Evolutionary conservation across 495 filamentous ascomycete species (phyloP), one percentile per base, ranked within the genome.

Genomic region (Penicillium pulvis): DNA sequence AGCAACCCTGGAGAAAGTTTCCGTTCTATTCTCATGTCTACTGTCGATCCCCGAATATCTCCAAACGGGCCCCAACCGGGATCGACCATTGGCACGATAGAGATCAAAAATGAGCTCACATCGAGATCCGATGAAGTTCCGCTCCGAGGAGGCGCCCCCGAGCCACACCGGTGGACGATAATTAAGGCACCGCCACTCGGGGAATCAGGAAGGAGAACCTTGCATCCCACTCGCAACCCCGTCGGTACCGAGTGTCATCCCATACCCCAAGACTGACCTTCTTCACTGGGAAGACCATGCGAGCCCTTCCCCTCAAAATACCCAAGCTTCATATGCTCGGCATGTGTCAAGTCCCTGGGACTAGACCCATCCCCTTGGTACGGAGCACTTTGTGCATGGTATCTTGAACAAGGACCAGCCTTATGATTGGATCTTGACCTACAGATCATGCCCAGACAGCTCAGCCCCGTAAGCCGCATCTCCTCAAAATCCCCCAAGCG

Each of bases 401-500:
- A 28, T 28, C 36, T 41, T 12, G 36, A 41, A 41, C 36, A n/a
- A 7, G 42, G 16, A 19, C 19, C 19, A 8, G 19, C 7, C 19
- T 7, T 24, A 20, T 46, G 23, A 46, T 46, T 50, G 47, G 47
- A n/a, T 23, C 47, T 8, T 12, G 4, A 26, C 19, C 3, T 11
- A 12, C 19, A 24, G 39, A 41, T 16, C 16, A 41, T 17, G 39
- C 39, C 39, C 16, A 4, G 39, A 11, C 39, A 41, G 4, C 23
- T 46, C 43, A 50, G 24, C 26, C 26, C 47, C 47, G 28, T 50
- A 35, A 30, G 30, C 47, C 47, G 47, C 47, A 50, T 35, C 47
- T 50, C 47, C 20, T 23, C 26, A 50, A 23, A 35, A 1, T 30
- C 3, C 47, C 11, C 47, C 24, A 30, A 33, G 47, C 47, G 26